phyloP scores from a whole-genome alignment of 2,329 filamentous ascomycete genomes.

The Pseudocercospora ulei region DNA sequence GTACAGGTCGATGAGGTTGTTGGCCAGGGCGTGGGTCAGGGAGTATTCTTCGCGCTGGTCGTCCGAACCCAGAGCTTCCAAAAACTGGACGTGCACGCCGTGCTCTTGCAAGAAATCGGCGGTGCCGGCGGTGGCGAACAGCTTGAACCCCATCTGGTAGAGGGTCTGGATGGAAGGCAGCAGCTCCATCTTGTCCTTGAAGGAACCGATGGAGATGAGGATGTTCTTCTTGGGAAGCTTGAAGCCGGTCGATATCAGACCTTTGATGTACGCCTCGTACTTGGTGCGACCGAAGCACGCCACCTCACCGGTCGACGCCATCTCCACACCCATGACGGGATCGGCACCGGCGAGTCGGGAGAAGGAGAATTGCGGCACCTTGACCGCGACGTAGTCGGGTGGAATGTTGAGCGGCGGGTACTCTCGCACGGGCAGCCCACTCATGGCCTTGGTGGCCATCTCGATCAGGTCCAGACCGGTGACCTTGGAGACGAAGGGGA shows the following conservation, averaged over 20 bases:
- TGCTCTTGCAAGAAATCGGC: conserved; percentile 94
- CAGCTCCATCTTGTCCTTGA: conserved; percentile 98
- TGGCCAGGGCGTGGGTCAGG: conserved; percentile 87
- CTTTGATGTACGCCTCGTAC: conserved; percentile 96
- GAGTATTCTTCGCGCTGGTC: conserved; percentile 94
- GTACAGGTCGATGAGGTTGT: conserved; percentile 96
- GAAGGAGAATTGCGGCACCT: conserved; percentile 98
- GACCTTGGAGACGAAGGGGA: conserved; percentile 96
- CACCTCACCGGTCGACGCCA: conserved; percentile 97
- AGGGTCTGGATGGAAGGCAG: conserved; percentile 83
- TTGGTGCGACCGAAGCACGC: conserved; percentile 93
- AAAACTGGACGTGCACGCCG: conserved; percentile 80
- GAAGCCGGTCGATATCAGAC: conserved; percentile 89
- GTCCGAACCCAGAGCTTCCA: conserved; percentile 72
- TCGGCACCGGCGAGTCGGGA: conserved; percentile 92
- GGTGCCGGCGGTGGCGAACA: conserved; percentile 92
- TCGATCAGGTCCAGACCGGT: conserved; percentile 97
- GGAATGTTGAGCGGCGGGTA: conserved; percentile 71
- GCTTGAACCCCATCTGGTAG: conserved; percentile 82
- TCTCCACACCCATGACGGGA: conserved; percentile 92
- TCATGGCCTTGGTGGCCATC: conserved; percentile 96
- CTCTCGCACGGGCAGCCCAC: conserved; percentile 67
- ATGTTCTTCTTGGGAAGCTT: conserved; percentile 93
- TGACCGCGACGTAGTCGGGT: conserved; percentile 81
- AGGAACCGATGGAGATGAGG: conserved; percentile 86